Evolutionary conservation across 2,329 filamentous ascomycete genomes (phyloP), one percentile per base, ranked within the genome.

Genomic region (Fusarium foetens): DNA sequence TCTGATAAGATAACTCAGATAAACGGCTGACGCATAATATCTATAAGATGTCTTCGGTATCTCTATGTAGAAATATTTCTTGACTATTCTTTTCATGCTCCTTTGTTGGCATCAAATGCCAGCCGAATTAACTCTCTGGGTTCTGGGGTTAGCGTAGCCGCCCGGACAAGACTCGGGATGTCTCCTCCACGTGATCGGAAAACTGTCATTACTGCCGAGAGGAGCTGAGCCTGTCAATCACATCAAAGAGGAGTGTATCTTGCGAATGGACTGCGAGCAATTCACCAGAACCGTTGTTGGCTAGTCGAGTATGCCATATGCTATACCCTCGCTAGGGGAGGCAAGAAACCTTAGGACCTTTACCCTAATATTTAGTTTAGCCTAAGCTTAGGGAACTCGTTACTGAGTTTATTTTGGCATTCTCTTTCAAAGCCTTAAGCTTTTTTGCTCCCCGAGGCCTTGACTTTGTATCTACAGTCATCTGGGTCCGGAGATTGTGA

Each of bases 151-250:
- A 68, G 49, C 58, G 57, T 49, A 55, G 38, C 27, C 49, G 39
- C 21, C 14, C 27, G 39, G 64, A 35, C 33, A 12, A 67, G 41
- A 53, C n/a, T 29, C 27, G 62, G 41, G 4, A n/a, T 46, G 25
- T 29, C 33, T 36, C 23, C 13, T 7, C n/a, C 66, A 68, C 66
- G 66, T 68, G 66, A 68, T 68, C 66, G 66, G 66, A 68, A 16
- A 68, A 33, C 31, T 45, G 21, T 51, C 25, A 51, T 31, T 23
- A 25, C 43, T 41, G 27, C 66, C 66, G 64, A 21, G 33, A 41
- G 39, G 13, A 51, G n/a, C 14, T 63, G 60, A 46, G 17, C 21
- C 11, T 31, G 21, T 38, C 21, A 38, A 2, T 31, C 21, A 31
- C 42, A 11, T 31, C 16, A 58, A 58, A 23, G 21, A 58, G 21